Evolutionary conservation across 257 asterid species (phyloP), one percentile per base, ranked within the genome.

Genomic region (Anisodus tanguticus): DNA sequence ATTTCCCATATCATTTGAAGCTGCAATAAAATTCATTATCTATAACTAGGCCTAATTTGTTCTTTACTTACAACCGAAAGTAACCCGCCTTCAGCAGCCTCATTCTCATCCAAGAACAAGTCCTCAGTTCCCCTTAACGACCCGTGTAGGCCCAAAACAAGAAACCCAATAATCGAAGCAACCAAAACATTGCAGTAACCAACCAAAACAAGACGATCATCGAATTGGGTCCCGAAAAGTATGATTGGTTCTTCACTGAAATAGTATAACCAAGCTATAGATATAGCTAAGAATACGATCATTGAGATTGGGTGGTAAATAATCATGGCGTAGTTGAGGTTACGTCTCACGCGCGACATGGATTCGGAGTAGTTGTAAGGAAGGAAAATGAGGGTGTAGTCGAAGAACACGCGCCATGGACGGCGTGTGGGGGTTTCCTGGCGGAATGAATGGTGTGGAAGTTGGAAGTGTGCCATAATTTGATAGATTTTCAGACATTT

Each of bases 281-380:
- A 91, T 13, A 89, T 68, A 62, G 83, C 80, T 76, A 93, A 82
- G 90, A 92, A 95, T 2, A 93, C 93, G n/a, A 95, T 89, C 93
- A 95, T 91, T 62, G 99, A 95, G 63, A 93, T 17, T 0, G 99
- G 98, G 85, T 94, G 95, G 90, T 90, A 95, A 11, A 95, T 86
- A 31, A 95, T 86, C 80, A 91, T 70, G 47, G 95, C 90, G 95
- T 95, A 94, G 83, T 88, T 86, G 88, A 88, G 84, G 83, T 95
- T 94, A 83, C 85, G 93, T 70, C 94, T 94, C 83, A 94, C 49
- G 15, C 99, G 93, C 15, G 92, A 77, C 88, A 88, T 91, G 83
- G 93, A 90, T 47, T 91, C 97, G 82, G 87, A 84, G 83, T 91
- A 94, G 88, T 86, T 82, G 87, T 51, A 87, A 13, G 99, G 99